Evolutionary conservation across 176 grass and related monocot genomes (phyloP).

Genomic region (Carex littledalei): DNA sequence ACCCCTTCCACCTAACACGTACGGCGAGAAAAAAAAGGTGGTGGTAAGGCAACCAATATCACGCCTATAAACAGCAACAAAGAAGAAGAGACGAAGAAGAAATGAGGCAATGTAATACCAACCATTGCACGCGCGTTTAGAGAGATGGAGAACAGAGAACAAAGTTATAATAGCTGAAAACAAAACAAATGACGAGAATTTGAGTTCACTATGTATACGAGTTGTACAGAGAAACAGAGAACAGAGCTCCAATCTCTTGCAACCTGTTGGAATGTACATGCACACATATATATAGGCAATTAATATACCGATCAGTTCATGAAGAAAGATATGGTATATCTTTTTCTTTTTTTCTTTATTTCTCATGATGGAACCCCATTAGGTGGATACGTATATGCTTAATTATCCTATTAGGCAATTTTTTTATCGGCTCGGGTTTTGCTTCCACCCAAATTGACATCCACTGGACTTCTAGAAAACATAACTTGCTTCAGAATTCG

Average conservation of each 20-base stretch:
- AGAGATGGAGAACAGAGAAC: neutral
- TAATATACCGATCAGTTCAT: too few relatives aligned
- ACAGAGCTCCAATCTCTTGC: neutral
- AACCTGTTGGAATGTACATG: slow-evolving; percentile 10
- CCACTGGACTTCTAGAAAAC: neutral
- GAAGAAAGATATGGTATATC: neutral
- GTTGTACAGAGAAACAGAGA: too few relatives aligned
- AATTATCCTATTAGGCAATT: neutral
- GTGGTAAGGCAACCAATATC: neutral
- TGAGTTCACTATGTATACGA: too few relatives aligned
- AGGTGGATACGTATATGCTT: slow-evolving; percentile 23
- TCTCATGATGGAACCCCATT: slow-evolving; percentile 12
- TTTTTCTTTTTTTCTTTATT: neutral
- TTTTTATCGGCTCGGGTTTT: neutral
- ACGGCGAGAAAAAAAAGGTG: neutral
- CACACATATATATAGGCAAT: neutral
- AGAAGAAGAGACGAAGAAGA: neutral
- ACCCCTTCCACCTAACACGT: neutral
- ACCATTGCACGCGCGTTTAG: slow-evolving; percentile 4
- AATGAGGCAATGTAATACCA: neutral
- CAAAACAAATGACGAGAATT: neutral
- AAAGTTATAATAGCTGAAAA: neutral
- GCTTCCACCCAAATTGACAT: neutral
- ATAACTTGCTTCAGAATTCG: neutral
- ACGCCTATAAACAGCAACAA: neutral